Evolutionary conservation across 1,284 basidiomycete genomes (phyloP), one percentile per base, ranked within the genome.

Genomic region (Peniophora sp.): DNA sequence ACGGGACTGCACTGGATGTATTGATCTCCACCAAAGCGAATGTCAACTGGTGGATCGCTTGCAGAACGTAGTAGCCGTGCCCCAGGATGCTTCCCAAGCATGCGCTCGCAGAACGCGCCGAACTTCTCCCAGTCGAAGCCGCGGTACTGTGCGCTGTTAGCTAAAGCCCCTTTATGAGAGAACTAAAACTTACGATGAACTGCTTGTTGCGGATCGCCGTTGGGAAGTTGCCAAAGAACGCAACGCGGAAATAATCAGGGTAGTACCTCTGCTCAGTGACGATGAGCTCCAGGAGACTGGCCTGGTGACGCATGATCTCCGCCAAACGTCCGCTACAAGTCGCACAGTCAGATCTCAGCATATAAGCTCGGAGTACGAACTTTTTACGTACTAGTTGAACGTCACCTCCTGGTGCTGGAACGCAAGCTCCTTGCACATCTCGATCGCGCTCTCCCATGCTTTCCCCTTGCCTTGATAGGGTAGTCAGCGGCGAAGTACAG

Each of bases 371-470:
- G 27, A 32, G 27, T n/a, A n/a, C n/a, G n/a, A n/a, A n/a, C n/a
- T 5, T 46, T 51, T n/a, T 27, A 65, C 84, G 27, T 69, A 91
- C 88, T 97, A 94, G 64, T 95, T 89, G 70, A 90, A 97, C 2
- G 92, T 94, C 34, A 89, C 75, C 61, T 83, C 83, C 9, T 87
- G 78, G 67, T 97, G 93, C 61, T 96, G 91, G 54, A 74, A 77
- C 11, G 85, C 85, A 11, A 97, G 71, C 59, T 96, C 94, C 68
- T 91, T 90, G 70, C 92, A 97, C 50, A 98, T 89, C 54, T 92
- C 89, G 49, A 97, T 83, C 1, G 93, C 94, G 50, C 82, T 88
- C 68, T 99, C 96, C 82, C 93, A 98, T 3, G 96, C 94, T 62
- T 96, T 93, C 2, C 95, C 96, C 67, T 93, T 92, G 50, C 90